phyloP scores from a whole-genome alignment of 192 early-diverging fungal species.

The Backusella tarrabulga region DNA sequence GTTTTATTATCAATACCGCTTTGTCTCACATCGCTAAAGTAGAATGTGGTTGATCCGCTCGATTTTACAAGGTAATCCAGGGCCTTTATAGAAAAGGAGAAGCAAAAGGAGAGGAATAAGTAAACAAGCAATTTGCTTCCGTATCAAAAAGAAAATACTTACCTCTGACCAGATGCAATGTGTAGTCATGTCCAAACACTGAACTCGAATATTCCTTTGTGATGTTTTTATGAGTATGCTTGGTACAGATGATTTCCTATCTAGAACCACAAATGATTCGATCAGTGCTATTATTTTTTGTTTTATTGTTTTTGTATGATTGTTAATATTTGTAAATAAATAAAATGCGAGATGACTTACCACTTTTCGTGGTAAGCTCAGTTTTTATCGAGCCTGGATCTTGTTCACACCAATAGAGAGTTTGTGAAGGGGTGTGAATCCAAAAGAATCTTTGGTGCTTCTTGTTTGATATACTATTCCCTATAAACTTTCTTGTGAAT shows the following conservation, averaged over 20 bases:
- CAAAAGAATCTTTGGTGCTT: conserved; percentile 74
- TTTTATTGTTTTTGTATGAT: not conserved
- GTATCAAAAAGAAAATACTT: not conserved
- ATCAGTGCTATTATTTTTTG: conserved; percentile 12
- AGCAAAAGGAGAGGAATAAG: not conserved
- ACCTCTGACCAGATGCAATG: conserved; percentile 74
- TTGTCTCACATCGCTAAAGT: not conserved
- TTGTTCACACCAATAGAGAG: conserved; percentile 72
- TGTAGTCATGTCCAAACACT: conserved; percentile 55
- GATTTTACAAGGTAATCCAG: not conserved
- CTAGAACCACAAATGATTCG: conserved; percentile 11
- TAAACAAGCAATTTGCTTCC: not conserved
- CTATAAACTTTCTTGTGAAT: conserved; percentile 58
- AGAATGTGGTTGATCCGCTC: not conserved
- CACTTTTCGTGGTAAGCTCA: conserved; percentile 45
- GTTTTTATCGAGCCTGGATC: conserved; percentile 48
- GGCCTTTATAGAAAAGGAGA: not conserved
- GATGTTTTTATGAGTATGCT: conserved; percentile 63
- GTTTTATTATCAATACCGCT: not conserved
- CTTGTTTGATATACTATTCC: conserved; percentile 47
- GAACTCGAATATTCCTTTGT: conserved; percentile 69
- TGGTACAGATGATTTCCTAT: conserved; percentile 48
- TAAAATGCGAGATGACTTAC: conserved; percentile 30
- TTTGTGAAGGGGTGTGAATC: conserved; percentile 77
- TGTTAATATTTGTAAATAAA: conserved; percentile 5